Base-by-base conservation (phyloP, 106 monocot genomes). In the Gastrodia elata region DNA sequence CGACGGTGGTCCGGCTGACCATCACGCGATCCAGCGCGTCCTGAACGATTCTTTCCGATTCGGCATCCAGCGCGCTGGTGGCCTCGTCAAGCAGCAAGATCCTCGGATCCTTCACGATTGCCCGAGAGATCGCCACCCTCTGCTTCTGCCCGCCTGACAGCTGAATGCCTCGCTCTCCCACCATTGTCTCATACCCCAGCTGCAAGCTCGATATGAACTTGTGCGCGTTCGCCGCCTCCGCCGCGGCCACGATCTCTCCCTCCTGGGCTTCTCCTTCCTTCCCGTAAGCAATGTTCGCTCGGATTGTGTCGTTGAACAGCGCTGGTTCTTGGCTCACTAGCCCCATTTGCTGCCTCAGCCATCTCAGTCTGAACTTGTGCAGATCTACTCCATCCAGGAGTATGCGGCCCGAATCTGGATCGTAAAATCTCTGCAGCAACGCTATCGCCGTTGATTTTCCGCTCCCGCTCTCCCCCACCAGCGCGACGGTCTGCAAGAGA, bases 221-320 rank as follows among this genome's bases (percentile, higher is more conserved):
- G 75, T 75, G 65, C 3, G 75, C 75, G 44, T 75, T 65, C 11
- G 75, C 64, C 9, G 43, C 39, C 43, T 75, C 75, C 25, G 75
- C 64, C 26, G 75, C 75, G 32, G 75, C 41, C 18, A 75, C 4
- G 20, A 75, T 65, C 65, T 75, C 75, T 18, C 30, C 26, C n/a
- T 65, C 75, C 0, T 64, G 41, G 7, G 75, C 75, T 15, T 42
- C 30, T n/a, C 75, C 75, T 43, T 33, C 65, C n/a, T 75, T 75
- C n/a, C 75, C 75, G 32, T 75, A 75, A 8, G 75, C 64, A 42
- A 75, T 75, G 43, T 75, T 75, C 18, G 26, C 74, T 26, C 78
- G 71, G 72, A 78, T 71, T 3, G 78, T 78, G 64, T 78, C 78
- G 65, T 78, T 72, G 64, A 78, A 78, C 46, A 78, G 26, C 0